Base-by-base conservation (phyloP, 495 filamentous ascomycete species). In the Aspergillus indologenus region DNA sequence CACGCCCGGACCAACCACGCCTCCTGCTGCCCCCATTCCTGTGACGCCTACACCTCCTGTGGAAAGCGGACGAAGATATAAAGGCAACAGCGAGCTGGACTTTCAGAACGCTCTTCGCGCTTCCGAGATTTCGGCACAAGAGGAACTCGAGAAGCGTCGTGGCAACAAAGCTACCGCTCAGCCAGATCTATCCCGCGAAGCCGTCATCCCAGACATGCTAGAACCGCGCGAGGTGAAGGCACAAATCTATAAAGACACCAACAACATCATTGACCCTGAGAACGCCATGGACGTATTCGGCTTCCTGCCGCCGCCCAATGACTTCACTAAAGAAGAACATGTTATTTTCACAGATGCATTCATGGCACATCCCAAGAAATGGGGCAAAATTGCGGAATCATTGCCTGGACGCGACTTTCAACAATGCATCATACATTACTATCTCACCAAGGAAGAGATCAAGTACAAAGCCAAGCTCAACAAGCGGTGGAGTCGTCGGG, bases 371-470 rank as follows among this genome's bases (percentile, higher is more conserved):
- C 92, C 93, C 0, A 98, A 98, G 81, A 89, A 90, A 69, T 98
- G 91, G 88, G 89, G 90, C 48, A 89, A 88, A 66, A 92, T 98
- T 55, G 90, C 93, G 2, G 85, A 88, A 22, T 79, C 81, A 21
- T 69, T 96, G 14, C 81, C 85, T 12, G 79, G 82, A 20, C 86
- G 92, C 18, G 86, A 87, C 62, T 94, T 88, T 73, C 85, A 89
- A 62, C 85, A 92, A 50, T 95, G 90, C 68, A 97, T 98, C 62
- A 81, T 91, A 62, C 95, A 98, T 70, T 98, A 98, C 70, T 98
- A 98, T 71, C 83, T 92, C 61, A 96, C 89, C 56, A 98, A 98
- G 72, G 86, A 89, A 65, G 82, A 86, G 57, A 85, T 86, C 22
- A 91, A 90, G 57, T 93, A 96, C 65, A 95, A 96, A 72, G 88